phyloP scores from a whole-genome alignment of 73 alveolate genomes.

The Stentor roeselii region DNA sequence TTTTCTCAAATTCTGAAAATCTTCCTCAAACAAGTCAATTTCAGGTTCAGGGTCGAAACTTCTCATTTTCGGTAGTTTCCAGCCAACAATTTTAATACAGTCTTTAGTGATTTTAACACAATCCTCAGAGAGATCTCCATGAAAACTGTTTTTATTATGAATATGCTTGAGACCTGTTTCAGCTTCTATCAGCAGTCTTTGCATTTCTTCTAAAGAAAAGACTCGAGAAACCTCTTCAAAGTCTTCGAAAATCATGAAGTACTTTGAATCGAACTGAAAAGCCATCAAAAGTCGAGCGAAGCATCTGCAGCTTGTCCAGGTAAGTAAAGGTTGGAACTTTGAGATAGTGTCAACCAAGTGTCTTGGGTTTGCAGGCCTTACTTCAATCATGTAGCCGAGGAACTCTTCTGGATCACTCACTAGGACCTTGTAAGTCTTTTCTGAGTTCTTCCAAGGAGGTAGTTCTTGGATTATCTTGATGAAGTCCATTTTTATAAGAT shows the following conservation, averaged over 20 bases:
- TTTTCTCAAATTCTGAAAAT: background rate
- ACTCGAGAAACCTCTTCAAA: background rate
- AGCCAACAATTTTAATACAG: background rate
- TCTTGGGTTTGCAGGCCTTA: background rate
- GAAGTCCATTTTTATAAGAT: background rate
- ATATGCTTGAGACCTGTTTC: too few species aligned
- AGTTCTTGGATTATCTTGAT: too few species aligned
- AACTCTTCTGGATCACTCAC: background rate
- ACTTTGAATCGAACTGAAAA: background rate
- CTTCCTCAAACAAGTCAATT: background rate
- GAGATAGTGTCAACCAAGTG: background rate
- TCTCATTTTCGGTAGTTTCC: background rate
- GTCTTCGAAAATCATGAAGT: background rate
- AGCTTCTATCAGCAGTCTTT: background rate
- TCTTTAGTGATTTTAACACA: background rate
- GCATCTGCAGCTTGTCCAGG: background rate
- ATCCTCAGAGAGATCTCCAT: background rate
- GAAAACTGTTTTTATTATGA: background rate
- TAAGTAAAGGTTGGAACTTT: background rate
- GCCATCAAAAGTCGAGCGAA: background rate
- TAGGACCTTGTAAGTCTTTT: background rate
- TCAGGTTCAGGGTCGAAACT: background rate
- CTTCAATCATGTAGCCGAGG: background rate
- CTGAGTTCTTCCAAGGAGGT: background rate
- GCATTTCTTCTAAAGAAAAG: background rate